A percentile compares a stretch with the other conserved stretches of the same genome.
These are phyloP conservation scores for Tylopilus subfusipes DNA, from an alignment of 768 basidiomycete genomes.

Conservation along the genomic window DNA sequence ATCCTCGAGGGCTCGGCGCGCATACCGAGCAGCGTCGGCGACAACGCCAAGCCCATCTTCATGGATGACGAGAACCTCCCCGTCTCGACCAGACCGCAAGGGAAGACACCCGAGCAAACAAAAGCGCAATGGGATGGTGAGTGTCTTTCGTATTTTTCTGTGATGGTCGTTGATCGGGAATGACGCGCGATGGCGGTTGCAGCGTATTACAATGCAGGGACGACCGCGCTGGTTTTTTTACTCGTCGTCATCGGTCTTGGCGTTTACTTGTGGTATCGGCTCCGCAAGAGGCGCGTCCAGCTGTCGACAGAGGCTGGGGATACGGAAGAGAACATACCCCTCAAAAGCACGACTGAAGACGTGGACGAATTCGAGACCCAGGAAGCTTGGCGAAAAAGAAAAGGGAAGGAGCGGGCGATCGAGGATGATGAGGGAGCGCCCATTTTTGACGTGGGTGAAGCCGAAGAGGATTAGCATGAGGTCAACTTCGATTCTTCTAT, in stretches of 20 bases:
- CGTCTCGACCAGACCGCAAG: slow-evolving; percentile 33
- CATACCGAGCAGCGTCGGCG: slow-evolving; percentile 80
- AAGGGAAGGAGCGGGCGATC: slow-evolving; percentile 48
- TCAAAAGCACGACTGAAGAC: slow-evolving; percentile 40
- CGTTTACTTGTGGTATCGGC: slow-evolving; percentile 76
- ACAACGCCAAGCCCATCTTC: slow-evolving; percentile 62
- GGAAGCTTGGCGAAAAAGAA: slow-evolving; percentile 32
- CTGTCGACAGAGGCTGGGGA: slow-evolving; percentile 8
- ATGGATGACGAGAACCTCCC: slow-evolving; percentile 42
- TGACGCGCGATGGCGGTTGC: slow-evolving; percentile 1
- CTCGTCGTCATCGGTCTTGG: slow-evolving; percentile 67
- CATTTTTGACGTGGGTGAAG: slow-evolving; percentile 55
- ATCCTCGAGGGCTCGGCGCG: slow-evolving; percentile 76
- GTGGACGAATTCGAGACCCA: slow-evolving; percentile 47
- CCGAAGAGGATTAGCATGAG: slow-evolving; percentile 43
- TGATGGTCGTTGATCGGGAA: not conserved
- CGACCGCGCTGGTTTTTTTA: slow-evolving; percentile 78
- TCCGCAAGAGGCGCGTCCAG: slow-evolving; percentile 26
- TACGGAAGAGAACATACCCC: slow-evolving; percentile 69
- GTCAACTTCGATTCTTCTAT: not conserved
- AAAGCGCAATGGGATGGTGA: slow-evolving; percentile 90
- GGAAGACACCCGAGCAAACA: slow-evolving; percentile 70
- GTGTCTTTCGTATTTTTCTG: slow-evolving; percentile 12
- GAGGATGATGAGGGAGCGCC: slow-evolving; percentile 34
- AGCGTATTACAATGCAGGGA: slow-evolving; percentile 97